These are phyloP conservation scores for Psophocarpus tetragonolobus DNA, from an alignment of 306 rosid genomes.

Conservation along the genomic window DNA sequence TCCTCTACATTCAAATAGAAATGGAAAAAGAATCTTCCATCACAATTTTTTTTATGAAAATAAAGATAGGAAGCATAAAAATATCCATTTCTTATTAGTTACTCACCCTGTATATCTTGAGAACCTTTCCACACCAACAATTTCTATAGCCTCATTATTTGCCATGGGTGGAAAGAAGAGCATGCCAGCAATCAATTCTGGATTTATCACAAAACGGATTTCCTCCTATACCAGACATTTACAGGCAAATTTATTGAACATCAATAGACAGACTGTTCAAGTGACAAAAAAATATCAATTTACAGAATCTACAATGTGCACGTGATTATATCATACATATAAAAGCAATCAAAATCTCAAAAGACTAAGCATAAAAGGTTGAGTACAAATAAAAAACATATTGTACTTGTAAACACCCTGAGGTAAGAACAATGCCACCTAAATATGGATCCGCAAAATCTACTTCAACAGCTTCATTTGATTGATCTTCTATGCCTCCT, in stretches of 20 bases:
- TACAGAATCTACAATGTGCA: slow-evolving; percentile 9
- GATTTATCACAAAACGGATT: slow-evolving; percentile 89
- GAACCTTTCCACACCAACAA: slow-evolving; percentile 89
- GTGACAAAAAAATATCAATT: slow-evolving; percentile 29
- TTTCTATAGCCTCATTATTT: slow-evolving; percentile 87
- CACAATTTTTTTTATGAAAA: too few relatives aligned
- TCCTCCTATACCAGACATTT: slow-evolving; percentile 64
- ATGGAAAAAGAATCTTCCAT: too few relatives aligned
- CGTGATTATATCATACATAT: too few relatives aligned
- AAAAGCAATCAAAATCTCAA: too few relatives aligned
- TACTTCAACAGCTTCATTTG: slow-evolving; percentile 75
- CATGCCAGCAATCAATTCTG: slow-evolving; percentile 88
- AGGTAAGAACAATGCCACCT: slow-evolving; percentile 82
- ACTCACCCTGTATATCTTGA: slow-evolving; percentile 84
- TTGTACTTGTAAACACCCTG: slow-evolving; percentile 94
- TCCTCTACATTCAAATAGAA: slow-evolving; percentile 6
- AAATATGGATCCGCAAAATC: slow-evolving; percentile 89
- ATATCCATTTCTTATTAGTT: background rate
- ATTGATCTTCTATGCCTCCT: slow-evolving; percentile 81
- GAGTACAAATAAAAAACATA: too few relatives aligned
- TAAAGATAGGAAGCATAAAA: background rate
- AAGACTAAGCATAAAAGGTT: too few relatives aligned
- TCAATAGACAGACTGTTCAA: background rate
- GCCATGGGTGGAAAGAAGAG: slow-evolving; percentile 88
- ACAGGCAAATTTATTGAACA: slow-evolving; percentile 19